Base-by-base conservation (phyloP, 495 filamentous ascomycete species). In the Talaromyces nanjingensis region DNA sequence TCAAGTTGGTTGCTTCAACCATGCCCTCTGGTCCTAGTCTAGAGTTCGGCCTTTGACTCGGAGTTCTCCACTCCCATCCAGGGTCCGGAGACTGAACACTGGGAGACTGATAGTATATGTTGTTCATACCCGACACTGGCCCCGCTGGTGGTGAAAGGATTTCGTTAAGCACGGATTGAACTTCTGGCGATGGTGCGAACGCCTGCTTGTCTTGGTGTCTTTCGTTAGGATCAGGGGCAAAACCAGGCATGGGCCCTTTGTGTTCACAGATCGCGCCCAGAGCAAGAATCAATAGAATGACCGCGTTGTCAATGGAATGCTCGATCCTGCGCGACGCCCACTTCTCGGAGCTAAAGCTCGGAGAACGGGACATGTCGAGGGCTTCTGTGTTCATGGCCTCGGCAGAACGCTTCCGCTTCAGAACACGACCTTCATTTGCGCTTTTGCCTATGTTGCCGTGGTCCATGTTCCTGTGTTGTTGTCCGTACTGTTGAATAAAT, bases 211-310 rank as follows among this genome's bases (percentile, higher is more conserved):
- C 60, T 4, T 27, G 42, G 3, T 18, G 34, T 20, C 25, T 62
- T 22, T 62, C 42, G 20, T 54, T 0, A 6, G 60, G 60, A 34
- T 62, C 73, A 45, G 69, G 72, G 16, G 76, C 72, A 3, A 87
- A 82, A 22, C 89, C 89, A 4, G 88, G 90, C 14, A 83, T 24
- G 22, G 22, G 22, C 22, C 22, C 22, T 24, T 80, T 83, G 62
- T 87, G 81, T 59, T 88, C 78, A 65, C 89, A 93, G 25, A 97
- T 90, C 66, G 90, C 89, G 11, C 94, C 94, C 31, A 98, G 75
- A 1, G 93, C 93, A 60, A 97, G 79, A 6, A 96, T 84, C 47
- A 97, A 76, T 3, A 97, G 79, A 2, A 96, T 85, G 37, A 97
- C 77, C 2, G 91, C 91, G 63, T 89, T 93, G 52, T 84, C 63